Conservation (phyloP, 1,139 yeast genomes). For the Zygosaccharomyces sapae region DNA sequence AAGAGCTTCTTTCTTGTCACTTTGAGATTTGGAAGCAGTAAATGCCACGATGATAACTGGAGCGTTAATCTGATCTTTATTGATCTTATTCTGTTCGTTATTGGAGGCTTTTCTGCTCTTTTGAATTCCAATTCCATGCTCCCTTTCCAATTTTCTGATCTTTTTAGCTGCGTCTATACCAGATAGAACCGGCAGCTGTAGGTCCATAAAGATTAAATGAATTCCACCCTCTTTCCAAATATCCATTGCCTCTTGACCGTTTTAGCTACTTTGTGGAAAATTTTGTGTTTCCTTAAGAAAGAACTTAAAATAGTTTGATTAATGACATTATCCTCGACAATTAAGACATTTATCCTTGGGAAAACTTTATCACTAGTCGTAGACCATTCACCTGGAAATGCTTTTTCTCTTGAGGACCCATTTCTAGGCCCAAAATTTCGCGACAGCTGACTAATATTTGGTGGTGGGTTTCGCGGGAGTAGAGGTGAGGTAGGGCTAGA, state of each 20-base stretch:
- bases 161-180: slow-evolving; percentile 92
- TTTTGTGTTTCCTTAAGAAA: slow-evolving; percentile 78
- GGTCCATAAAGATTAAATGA: slow-evolving; percentile 90
- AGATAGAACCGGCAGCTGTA: slow-evolving; percentile 87
- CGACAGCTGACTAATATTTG: slow-evolving; percentile 2
- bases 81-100: slow-evolving; percentile 16
- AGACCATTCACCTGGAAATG: slow-evolving; percentile 1
- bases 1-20: slow-evolving; percentile 84
- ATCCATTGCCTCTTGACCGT: slow-evolving; percentile 88
- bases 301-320: slow-evolving; percentile 91
- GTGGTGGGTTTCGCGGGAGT: slow-evolving; percentile 9
- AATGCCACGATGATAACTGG: slow-evolving; percentile 95
- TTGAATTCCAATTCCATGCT: slow-evolving; percentile 68
- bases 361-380: slow-evolving; percentile 34
- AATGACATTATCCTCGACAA: slow-evolving; percentile 93
- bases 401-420: not conserved
- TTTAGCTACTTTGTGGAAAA: slow-evolving; percentile 83
- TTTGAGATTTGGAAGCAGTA: slow-evolving; percentile 86
- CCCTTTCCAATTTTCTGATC: slow-evolving; percentile 74
- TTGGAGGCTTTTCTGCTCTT: slow-evolving; percentile 9
- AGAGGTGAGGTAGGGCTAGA: slow-evolving; percentile 12
- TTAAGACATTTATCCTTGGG: slow-evolving; percentile 84
- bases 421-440: not conserved
- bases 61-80: slow-evolving; percentile 37
- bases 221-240: slow-evolving; percentile 91